phyloP scores from a whole-genome alignment of 345 rosid species.

The Linum lewisii region DNA sequence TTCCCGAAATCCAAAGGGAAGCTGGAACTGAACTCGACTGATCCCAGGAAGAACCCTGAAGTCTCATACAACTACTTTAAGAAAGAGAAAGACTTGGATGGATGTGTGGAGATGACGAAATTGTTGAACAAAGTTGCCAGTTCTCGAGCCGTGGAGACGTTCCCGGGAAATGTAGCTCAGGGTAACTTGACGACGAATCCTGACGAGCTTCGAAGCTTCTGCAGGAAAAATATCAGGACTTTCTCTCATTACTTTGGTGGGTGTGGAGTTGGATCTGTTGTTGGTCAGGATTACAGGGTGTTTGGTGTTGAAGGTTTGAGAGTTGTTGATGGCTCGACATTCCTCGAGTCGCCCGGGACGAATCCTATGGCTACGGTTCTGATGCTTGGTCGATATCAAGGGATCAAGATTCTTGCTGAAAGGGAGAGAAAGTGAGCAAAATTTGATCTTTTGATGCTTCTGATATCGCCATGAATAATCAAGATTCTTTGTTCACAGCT shows the following conservation, averaged over 20 bases:
- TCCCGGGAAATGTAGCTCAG: slow-evolving; percentile 25
- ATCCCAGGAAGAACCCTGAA: slow-evolving; percentile 56
- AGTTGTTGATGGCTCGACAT: slow-evolving; percentile 68
- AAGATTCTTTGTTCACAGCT: too few relatives aligned
- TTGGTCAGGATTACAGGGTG: slow-evolving; percentile 42
- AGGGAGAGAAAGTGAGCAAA: slow-evolving; percentile 7
- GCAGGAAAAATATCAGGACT: slow-evolving; percentile 60
- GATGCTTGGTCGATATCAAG: slow-evolving; percentile 79
- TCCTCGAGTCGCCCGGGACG: slow-evolving; percentile 66
- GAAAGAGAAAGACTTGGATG: slow-evolving; percentile 39
- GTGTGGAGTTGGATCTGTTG: slow-evolving; percentile 49
- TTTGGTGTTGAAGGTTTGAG: slow-evolving; percentile 41
- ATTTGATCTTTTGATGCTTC: too few relatives aligned
- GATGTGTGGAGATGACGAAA: slow-evolving; percentile 45
- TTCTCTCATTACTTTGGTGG: slow-evolving; percentile 67
- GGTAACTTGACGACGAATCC: slow-evolving; percentile 23
- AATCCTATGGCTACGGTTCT: slow-evolving; percentile 71
- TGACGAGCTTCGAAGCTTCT: slow-evolving; percentile 32
- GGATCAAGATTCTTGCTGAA: slow-evolving; percentile 41
- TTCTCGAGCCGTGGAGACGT: slow-evolving; percentile 40
- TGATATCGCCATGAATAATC: too few relatives aligned
- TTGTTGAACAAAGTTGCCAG: slow-evolving; percentile 42
- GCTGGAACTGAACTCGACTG: slow-evolving; percentile 38
- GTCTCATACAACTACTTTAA: slow-evolving; percentile 61
- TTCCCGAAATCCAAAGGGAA: slow-evolving; percentile 62